Evolutionary conservation across 768 basidiomycete species (phyloP).

Genomic region (Suillus decipiens): DNA sequence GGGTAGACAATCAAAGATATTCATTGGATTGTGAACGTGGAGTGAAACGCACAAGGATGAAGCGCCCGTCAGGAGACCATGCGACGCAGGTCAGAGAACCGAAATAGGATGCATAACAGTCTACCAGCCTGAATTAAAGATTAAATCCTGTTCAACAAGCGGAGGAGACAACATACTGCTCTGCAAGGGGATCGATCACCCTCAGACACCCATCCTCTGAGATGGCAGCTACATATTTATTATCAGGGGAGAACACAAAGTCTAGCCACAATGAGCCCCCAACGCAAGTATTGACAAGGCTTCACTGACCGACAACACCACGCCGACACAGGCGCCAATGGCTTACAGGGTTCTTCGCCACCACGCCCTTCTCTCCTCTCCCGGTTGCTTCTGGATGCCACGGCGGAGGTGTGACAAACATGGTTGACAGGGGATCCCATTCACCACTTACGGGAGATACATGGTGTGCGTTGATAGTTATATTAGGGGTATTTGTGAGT

Average conservation of each 20-base stretch:
- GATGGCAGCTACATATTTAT: slow-evolving; percentile 85
- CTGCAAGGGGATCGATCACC: slow-evolving; percentile 85
- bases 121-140: slow-evolving; percentile 64
- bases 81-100: slow-evolving; percentile 87
- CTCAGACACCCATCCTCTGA: slow-evolving; percentile 92
- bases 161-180: slow-evolving; percentile 58
- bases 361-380: slow-evolving; percentile 67
- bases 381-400: slow-evolving; percentile 67
- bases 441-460: slow-evolving; percentile 39
- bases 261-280: slow-evolving; percentile 44
- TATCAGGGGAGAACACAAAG: slow-evolving; percentile 92
- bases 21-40: slow-evolving; percentile 2
- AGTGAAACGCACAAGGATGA: slow-evolving; percentile 63
- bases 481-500: slow-evolving; percentile 30
- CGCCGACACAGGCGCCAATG: slow-evolving; percentile 51
- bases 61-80: slow-evolving; percentile 96
- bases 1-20: slow-evolving; percentile 8
- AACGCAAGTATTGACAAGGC: background rate
- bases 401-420: slow-evolving; percentile 62
- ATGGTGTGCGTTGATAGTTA: slow-evolving; percentile 29
- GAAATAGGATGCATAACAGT: slow-evolving; percentile 95
- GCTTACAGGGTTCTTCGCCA: slow-evolving; percentile 75
- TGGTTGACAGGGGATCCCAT: slow-evolving; percentile 78
- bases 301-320: slow-evolving; percentile 58
- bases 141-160: slow-evolving; percentile 4